phyloP scores from a whole-genome alignment of 257 asterid species.

The Fraxinus anomala region DNA sequence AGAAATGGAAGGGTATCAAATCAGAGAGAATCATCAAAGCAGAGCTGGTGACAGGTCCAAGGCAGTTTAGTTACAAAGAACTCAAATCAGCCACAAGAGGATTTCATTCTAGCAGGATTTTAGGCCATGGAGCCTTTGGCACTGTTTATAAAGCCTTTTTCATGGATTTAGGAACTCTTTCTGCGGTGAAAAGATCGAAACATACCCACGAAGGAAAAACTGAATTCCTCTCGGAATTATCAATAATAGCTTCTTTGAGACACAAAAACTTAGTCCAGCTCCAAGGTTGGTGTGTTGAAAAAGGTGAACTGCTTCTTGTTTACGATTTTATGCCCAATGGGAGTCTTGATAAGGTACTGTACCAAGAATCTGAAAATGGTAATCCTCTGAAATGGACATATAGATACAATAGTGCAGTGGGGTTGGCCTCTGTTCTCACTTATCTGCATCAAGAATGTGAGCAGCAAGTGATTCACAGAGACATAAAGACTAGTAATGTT shows the following conservation, averaged over 20 bases:
- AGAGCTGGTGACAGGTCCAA: slow-evolving; percentile 72
- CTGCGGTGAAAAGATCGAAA: slow-evolving; percentile 89
- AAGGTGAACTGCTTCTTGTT: slow-evolving; percentile 83
- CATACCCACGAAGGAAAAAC: slow-evolving; percentile 81
- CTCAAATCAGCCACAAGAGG: slow-evolving; percentile 80
- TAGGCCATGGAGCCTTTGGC: slow-evolving; percentile 90
- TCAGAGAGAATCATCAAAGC: slow-evolving; percentile 51
- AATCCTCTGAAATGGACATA: slow-evolving; percentile 63
- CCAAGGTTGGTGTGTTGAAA: slow-evolving; percentile 86
- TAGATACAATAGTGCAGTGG: slow-evolving; percentile 79
- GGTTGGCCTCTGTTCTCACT: slow-evolving; percentile 81
- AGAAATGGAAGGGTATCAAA: slow-evolving; percentile 58
- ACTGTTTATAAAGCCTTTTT: slow-evolving; percentile 85
- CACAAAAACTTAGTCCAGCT: slow-evolving; percentile 87
- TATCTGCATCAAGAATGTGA: slow-evolving; percentile 93
- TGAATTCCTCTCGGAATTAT: slow-evolving; percentile 79
- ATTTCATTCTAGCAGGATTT: slow-evolving; percentile 66
- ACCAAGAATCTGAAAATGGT: slow-evolving; percentile 46
- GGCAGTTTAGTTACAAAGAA: slow-evolving; percentile 70
- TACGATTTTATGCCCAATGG: slow-evolving; percentile 93
- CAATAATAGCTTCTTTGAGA: slow-evolving; percentile 84
- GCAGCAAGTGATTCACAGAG: slow-evolving; percentile 95
- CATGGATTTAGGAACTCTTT: slow-evolving; percentile 34
- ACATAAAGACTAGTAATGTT: slow-evolving; percentile 79
- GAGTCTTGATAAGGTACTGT: slow-evolving; percentile 68